Evolutionary conservation across 169 alveolate genomes (phyloP).

Genomic region (Cyclospora cayetanensis): DNA sequence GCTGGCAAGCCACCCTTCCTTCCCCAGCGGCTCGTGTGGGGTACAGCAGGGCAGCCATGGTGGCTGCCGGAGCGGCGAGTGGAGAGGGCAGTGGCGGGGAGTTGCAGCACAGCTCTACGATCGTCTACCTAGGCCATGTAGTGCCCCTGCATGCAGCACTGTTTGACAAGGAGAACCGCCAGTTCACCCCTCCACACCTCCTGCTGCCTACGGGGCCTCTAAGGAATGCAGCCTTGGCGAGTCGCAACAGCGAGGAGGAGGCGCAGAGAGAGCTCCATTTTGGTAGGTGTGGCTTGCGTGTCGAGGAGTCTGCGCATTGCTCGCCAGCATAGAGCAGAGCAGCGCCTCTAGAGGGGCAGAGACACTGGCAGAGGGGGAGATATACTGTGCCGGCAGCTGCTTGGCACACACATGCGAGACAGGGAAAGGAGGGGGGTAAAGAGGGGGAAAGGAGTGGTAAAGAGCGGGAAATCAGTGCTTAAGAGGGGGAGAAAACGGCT

Average conservation of each 20-base stretch:
- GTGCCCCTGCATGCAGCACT: neutral
- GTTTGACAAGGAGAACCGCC: neutral
- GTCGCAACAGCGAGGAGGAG: too few species aligned
- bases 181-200: neutral
- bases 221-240: too few species aligned
- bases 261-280: too few species aligned
- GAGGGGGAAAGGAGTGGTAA: neutral
- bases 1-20: constrained; percentile 1
- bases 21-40: neutral
- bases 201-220: constrained; percentile 24
- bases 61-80: neutral
- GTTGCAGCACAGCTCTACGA: neutral
- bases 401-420: neutral
- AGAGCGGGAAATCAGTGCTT: neutral
- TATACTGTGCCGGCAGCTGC: neutral
- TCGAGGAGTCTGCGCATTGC: too few species aligned
- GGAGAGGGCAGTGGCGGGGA: neutral
- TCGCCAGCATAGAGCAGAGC: too few species aligned
- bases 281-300: too few species aligned
- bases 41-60: neutral
- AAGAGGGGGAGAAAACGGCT: neutral
- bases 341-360: neutral
- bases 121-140: neutral
- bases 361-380: neutral
- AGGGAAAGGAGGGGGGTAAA: neutral